A percentile compares a stretch with the other conserved stretches of the same genome.
These are phyloP conservation scores for Hawksworthiomyces lignivorus DNA, from an alignment of 2,329 filamentous ascomycete species.

Conservation along the genomic window DNA sequence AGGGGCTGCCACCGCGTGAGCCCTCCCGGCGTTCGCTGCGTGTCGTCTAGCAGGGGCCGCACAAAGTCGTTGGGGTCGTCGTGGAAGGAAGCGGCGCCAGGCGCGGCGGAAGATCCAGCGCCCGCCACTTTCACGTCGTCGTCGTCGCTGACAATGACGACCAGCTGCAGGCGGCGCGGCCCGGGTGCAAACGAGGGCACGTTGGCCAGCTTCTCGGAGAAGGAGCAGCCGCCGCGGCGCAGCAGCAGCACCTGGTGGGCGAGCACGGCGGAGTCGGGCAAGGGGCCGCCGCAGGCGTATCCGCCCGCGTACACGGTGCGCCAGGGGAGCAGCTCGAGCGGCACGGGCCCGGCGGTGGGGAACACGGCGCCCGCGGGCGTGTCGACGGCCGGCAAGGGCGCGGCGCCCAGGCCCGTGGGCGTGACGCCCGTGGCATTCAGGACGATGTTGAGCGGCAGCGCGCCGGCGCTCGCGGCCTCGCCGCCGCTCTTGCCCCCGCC, in stretches of 20 bases:
- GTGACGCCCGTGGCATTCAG: conserved; percentile 29
- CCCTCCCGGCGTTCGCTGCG: conserved; percentile 64
- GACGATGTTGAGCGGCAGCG: conserved; percentile 22
- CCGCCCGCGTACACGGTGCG: conserved; percentile 62
- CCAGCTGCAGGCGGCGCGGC: conserved; percentile 59
- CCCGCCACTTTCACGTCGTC: conserved; percentile 24
- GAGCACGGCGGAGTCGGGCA: conserved; percentile 43
- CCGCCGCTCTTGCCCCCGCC: not conserved
- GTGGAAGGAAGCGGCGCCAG: conserved; percentile 15
- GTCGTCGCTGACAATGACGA: conserved; percentile 65
- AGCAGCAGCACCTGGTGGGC: conserved; percentile 73
- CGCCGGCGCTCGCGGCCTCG: not conserved
- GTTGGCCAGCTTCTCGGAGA: conserved; percentile 72
- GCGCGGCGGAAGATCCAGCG: conserved; percentile 7
- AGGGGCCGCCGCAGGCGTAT: conserved; percentile 54
- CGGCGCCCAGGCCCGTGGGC: conserved; percentile 38
- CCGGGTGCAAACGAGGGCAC: conserved; percentile 70
- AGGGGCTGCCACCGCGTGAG: conserved; percentile 64
- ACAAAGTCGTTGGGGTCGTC: conserved; percentile 26
- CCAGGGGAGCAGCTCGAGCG: conserved; percentile 52
- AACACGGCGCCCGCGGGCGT: conserved; percentile 26
- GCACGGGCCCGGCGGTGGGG: conserved; percentile 26
- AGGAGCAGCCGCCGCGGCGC: conserved; percentile 74
- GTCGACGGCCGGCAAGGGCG: conserved; percentile 37
- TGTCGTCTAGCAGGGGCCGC: conserved; percentile 65